Base-by-base conservation (phyloP, 192 early-diverging fungal species). In the Entrophospora sp. region DNA sequence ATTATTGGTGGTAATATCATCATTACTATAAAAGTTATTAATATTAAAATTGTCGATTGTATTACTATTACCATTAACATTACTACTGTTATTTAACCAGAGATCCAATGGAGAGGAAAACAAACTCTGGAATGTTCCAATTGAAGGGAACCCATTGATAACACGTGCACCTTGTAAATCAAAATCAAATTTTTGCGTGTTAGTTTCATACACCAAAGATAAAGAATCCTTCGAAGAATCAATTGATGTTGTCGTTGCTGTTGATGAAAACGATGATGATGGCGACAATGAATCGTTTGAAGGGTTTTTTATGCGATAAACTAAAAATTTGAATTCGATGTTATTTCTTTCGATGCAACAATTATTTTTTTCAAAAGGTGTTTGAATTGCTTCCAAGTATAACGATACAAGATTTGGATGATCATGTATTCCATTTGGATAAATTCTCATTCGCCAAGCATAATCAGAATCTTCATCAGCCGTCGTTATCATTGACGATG, bases 371-470 rank as follows among this genome's bases (percentile, higher is more conserved):
- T 57, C 55, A 20, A 36, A 57, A 13, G 22, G 32, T 20, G 55
- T 57, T 57, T 57, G 55, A 12, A 57, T 57, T 22, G 55, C 55
- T 20, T 57, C 55, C 1, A 57, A 13, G 30, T 61, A 61, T n/a
- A 61, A 27, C 10, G 60, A 42, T 30, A 61, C 24, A 28, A 28
- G 42, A 31, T 22, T 13, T 4, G 38, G 9, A n/a, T 31, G 42
- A 45, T 61, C 44, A 44, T 31, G 42, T 45, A 18, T 20, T 14
- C 60, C 60, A 42, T 61, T 61, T 13, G 60, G 60, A 61, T 44
- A 61, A 28, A 61, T 27, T 31, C 30, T 42, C n/a, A 61, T 28
- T 31, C 60, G 18, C 60, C 60, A 61, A 5, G 32, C 9, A 61
- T 61, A 61, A 24, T 32, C 34, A 7, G 57, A 25, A 34, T 61